Percentiles rank a stretch among this genome's conserved stretches.
Conservation (phyloP, 1,284 basidiomycete species). For the Peniophora sp. region DNA sequence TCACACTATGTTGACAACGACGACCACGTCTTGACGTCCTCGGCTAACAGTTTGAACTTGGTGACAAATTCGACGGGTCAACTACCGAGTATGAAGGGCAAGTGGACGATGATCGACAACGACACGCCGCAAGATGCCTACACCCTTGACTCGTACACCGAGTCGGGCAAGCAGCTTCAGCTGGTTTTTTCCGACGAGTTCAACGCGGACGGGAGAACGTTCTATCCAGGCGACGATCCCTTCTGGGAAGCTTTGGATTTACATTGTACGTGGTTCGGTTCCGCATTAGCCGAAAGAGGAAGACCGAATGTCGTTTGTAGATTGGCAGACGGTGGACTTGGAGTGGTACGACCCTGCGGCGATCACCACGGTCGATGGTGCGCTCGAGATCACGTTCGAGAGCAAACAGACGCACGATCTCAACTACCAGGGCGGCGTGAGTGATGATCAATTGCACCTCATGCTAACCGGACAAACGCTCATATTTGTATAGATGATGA, state of each 20-base stretch:
- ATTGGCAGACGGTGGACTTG: conserved; percentile 57
- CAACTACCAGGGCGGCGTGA: conserved; percentile 42
- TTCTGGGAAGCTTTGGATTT: conserved; percentile 69
- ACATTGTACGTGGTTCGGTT: conserved; percentile 44
- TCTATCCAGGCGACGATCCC: conserved; percentile 60
- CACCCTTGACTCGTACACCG: neutral
- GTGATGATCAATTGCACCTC: conserved; percentile 52
- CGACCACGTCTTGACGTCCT: neutral
- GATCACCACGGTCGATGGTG: conserved; percentile 65
- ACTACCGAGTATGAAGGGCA: conserved; percentile 56
- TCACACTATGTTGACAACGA: conserved; percentile 30
- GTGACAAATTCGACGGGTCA: conserved; percentile 21
- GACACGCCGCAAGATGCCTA: neutral
- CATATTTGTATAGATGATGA: neutral
- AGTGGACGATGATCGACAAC: conserved; percentile 34
- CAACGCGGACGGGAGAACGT: conserved; percentile 61
- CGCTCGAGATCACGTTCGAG: conserved; percentile 69
- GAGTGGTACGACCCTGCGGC: conserved; percentile 80
- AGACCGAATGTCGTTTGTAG: neutral
- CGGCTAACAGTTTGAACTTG: neutral
- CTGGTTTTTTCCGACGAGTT: conserved; percentile 84
- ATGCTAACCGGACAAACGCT: neutral
- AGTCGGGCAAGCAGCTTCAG: neutral
- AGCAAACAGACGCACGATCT: conserved; percentile 53
- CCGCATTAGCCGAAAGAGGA: neutral